Evolutionary conservation across 1,284 basidiomycete genomes (phyloP), one percentile per base, ranked within the genome.

Genomic region (Gastroboletus turbinatus): DNA sequence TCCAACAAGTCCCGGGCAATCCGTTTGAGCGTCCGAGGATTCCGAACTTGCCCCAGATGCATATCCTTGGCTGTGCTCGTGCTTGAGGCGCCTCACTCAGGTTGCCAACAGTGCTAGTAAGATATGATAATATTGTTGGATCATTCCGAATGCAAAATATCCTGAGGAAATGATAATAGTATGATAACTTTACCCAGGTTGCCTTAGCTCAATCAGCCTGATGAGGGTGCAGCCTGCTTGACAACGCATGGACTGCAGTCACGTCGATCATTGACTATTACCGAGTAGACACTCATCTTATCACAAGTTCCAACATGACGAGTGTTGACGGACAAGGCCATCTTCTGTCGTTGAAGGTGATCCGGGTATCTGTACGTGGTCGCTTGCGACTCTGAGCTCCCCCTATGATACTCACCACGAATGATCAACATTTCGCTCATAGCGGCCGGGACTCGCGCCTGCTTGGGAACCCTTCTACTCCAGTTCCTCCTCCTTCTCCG

Each of bases 381-480:
- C 50, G 49, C 52, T 59, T 59, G 30, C n/a, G 8, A 47, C 14
- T 56, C 25, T 16, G 14, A 32, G 47, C 55, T 35, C 19, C 33
- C 30, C 17, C 29, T n/a, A n/a, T n/a, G n/a, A 30, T 48, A 27
- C 38, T 42, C 43, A 29, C 21, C 21, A 48, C 35, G n/a, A 52
- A 53, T 46, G 39, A 60, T 57, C 52, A 47, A 21, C 40, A 47
- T 43, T 36, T 25, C 38, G 38, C 19, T 52, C 21, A 23, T 64
- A 92, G 88, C 81, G 88, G 62, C 90, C 90, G n/a, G 78, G 85
- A 48, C 71, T 92, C 38, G 83, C 86, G 2, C 81, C 78, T 60
- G 80, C 85, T 71, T 91, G 90, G 87, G 83, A 90, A 60, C 90
- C 90, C 17, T 92, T 91, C 72, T 92, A 90, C 71, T 90, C 89